Conservation (phyloP, 2,329 filamentous ascomycete genomes). For the Conoideocrella luteorostrata region DNA sequence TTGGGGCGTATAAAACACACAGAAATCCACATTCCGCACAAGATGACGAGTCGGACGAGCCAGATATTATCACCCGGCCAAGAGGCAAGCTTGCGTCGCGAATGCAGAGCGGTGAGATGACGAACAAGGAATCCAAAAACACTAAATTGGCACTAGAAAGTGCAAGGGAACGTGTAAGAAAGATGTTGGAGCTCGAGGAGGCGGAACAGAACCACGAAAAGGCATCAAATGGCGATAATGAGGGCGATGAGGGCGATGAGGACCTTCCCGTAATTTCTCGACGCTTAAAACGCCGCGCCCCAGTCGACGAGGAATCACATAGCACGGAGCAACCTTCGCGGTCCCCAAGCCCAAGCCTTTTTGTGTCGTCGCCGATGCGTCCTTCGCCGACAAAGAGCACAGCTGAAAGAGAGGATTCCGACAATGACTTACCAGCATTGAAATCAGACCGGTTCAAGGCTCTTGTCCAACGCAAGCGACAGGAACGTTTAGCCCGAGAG, state of each 20-base stretch:
- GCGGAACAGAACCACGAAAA: conserved; percentile 19
- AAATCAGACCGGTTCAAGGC: conserved; percentile 60
- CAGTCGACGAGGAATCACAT: conserved; percentile 26
- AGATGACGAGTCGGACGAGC: conserved; percentile 40
- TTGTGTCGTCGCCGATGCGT: conserved; percentile 46
- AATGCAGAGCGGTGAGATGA: conserved; percentile 40
- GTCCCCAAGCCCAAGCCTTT: conserved; percentile 40
- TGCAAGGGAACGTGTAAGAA: conserved; percentile 36
- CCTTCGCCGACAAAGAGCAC: conserved; percentile 23
- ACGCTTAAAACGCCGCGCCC: conserved; percentile 30
- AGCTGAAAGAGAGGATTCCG: conserved; percentile 33
- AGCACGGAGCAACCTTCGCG: conserved; percentile 14
- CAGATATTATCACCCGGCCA: conserved; percentile 38
- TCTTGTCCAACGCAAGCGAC: conserved; percentile 66
- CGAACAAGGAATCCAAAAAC: conserved; percentile 10
- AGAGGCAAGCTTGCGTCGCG: conserved; percentile 59
- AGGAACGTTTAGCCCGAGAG: conserved; percentile 63
- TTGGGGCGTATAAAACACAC: neutral
- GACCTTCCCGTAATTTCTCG: conserved; percentile 34
- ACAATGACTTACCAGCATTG: conserved; percentile 39
- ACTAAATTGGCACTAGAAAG: conserved; percentile 18
- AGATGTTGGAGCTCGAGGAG: conserved; percentile 30
- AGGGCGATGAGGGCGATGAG: conserved; percentile 25
- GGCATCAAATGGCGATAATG: conserved; percentile 19
- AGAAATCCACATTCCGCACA: conserved; percentile 13